Evolutionary conservation across 108 stramenopile species (phyloP).

Genomic region (Conticribra weissflogii): DNA sequence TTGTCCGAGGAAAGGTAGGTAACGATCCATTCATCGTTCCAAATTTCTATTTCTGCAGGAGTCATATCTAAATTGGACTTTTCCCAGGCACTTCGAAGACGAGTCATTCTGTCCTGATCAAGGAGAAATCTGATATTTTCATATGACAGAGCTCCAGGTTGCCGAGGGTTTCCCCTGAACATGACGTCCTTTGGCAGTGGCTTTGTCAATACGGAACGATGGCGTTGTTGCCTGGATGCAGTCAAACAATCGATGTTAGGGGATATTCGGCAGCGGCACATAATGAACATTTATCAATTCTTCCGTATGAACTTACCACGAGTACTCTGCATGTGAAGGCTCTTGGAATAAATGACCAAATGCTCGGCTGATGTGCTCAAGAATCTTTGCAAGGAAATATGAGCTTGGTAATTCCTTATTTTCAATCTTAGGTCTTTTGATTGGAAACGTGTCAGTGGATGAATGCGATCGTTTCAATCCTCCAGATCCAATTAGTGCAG

Average conservation of each 20-base stretch:
- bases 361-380: slow-evolving; percentile 65
- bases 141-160: slow-evolving; percentile 57
- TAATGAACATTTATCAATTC: too few species aligned
- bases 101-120: slow-evolving; percentile 32
- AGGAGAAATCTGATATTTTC: slow-evolving; percentile 67
- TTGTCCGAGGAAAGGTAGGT: slow-evolving; percentile 54
- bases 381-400: slow-evolving; percentile 58
- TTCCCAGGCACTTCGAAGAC: slow-evolving; percentile 13
- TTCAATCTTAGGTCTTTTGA: slow-evolving; percentile 24
- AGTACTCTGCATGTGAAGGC: slow-evolving; percentile 70
- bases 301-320: slow-evolving; percentile 80
- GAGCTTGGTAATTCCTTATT: slow-evolving; percentile 40
- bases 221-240: slow-evolving; percentile 69
- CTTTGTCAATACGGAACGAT: slow-evolving; percentile 47
- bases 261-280: too few species aligned
- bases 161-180: slow-evolving; percentile 65
- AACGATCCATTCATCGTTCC: slow-evolving; percentile 52
- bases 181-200: slow-evolving; percentile 44
- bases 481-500: slow-evolving; percentile 19
- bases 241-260: too few species aligned
- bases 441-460: neutral
- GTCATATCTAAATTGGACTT: slow-evolving; percentile 3
- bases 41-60: slow-evolving; percentile 3
- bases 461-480: slow-evolving; percentile 22
- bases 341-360: slow-evolving; percentile 84